These are phyloP conservation scores for Hypoxylon rubiginosum DNA, from an alignment of 2,329 filamentous ascomycete species.

Conservation along the genomic window DNA sequence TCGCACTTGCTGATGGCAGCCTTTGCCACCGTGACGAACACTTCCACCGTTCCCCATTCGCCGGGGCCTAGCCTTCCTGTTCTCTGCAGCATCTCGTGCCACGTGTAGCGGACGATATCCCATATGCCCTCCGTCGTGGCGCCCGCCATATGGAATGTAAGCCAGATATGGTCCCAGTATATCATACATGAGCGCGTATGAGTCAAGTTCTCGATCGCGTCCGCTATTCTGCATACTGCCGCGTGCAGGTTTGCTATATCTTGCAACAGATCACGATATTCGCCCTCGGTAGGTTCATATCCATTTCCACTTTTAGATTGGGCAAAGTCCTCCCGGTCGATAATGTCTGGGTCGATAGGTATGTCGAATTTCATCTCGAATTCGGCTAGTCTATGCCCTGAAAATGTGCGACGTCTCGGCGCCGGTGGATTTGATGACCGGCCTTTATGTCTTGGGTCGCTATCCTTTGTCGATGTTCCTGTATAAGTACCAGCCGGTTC, in stretches of 20 bases:
- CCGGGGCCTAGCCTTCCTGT: neutral
- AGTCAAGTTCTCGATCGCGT: neutral
- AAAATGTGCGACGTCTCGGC: neutral
- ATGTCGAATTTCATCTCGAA: neutral
- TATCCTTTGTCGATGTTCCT: too few species aligned
- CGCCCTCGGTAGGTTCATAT: constrained; percentile 2
- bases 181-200: neutral
- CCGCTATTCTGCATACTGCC: neutral
- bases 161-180: constrained; percentile 24
- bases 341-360: neutral
- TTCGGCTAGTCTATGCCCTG: neutral
- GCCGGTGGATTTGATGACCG: neutral
- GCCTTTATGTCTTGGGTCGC: neutral
- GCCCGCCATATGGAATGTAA: constrained; percentile 21
- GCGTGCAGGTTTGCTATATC: constrained; percentile 5
- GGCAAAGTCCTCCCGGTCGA: neutral
- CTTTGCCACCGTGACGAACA: neutral
- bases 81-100: constrained; percentile 4
- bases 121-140: constrained; percentile 21
- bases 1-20: constrained; percentile 8
- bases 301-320: neutral
- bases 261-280: neutral
- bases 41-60: neutral
- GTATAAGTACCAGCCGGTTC: too few species aligned
- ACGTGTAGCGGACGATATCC: constrained; percentile 8